Evolutionary conservation across 192 early-diverging fungal genomes (phyloP).

Genomic region (Thoreauomyces humboldtii): DNA sequence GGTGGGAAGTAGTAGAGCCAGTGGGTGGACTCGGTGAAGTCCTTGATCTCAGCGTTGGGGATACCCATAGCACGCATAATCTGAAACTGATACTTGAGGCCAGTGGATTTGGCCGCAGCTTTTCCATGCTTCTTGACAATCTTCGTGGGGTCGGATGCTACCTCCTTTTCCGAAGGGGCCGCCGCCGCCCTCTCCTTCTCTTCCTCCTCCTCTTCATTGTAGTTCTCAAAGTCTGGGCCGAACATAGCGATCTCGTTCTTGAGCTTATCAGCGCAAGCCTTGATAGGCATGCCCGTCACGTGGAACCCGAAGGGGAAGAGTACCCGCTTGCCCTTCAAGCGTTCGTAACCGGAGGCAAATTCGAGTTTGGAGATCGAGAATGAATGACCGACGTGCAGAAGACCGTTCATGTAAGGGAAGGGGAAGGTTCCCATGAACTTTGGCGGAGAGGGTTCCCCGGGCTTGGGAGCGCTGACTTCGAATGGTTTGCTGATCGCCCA

Average conservation of each 20-base stretch:
- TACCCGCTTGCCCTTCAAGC: conserved; percentile 86
- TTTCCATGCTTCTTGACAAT: conserved; percentile 77
- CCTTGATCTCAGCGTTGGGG: conserved; percentile 81
- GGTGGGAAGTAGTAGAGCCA: conserved; percentile 97
- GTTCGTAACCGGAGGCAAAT: conserved; percentile 91
- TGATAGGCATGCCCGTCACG: conserved; percentile 99
- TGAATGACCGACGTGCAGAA: conserved; percentile 92
- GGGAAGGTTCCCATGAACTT: conserved; percentile 96
- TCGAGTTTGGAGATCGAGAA: conserved; percentile 96
- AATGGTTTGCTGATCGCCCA: conserved; percentile 81
- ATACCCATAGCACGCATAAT: conserved; percentile 91
- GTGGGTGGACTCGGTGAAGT: conserved; percentile 85
- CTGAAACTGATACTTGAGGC: conserved; percentile 91
- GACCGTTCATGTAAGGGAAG: conserved; percentile 87
- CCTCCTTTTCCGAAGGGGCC: not conserved
- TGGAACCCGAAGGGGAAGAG: conserved; percentile 98
- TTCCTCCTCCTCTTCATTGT: conserved; percentile 16
- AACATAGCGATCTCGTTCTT: conserved; percentile 79
- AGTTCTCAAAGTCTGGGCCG: conserved; percentile 69
- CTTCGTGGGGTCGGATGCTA: conserved; percentile 60
- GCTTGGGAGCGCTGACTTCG: conserved; percentile 80
- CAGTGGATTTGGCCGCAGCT: conserved; percentile 80
- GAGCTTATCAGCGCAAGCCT: conserved; percentile 87
- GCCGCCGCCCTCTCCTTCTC: not conserved
- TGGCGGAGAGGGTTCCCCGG: conserved; percentile 61